Percentiles rank a stretch among this genome's conserved stretches.
Conservation (phyloP, 352 stramenopile species). For the Globisporangium barbulae region DNA sequence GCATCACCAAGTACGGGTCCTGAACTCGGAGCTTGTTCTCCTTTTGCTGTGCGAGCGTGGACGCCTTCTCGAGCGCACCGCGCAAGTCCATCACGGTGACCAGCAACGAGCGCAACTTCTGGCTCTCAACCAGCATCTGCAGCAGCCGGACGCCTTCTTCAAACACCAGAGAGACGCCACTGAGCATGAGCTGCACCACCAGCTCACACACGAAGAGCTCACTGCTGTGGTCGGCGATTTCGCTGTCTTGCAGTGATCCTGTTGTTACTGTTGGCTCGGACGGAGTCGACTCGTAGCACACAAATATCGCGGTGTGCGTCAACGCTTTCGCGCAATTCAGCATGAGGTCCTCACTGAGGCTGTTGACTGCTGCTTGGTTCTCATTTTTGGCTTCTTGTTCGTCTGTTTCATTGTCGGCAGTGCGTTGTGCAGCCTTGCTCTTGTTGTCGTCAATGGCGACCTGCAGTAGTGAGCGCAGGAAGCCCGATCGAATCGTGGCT, state of each 20-base stretch:
- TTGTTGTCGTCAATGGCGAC: conserved; percentile 31
- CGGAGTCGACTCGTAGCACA: conserved; percentile 11
- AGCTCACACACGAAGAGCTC: conserved; percentile 32
- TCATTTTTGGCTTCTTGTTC: background rate
- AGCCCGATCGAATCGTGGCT: conserved; percentile 26
- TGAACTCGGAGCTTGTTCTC: conserved; percentile 26
- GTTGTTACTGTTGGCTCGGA: background rate
- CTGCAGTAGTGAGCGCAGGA: conserved; percentile 48
- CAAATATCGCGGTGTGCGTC: conserved; percentile 12
- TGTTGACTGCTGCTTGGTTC: conserved; percentile 1
- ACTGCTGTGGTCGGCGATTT: background rate
- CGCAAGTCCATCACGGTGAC: conserved; percentile 41
- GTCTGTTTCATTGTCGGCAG: conserved; percentile 6
- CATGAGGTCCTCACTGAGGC: conserved; percentile 7
- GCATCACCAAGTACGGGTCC: conserved; percentile 43
- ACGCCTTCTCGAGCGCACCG: conserved; percentile 53
- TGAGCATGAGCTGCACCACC: conserved; percentile 57
- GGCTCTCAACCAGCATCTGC: conserved; percentile 53
- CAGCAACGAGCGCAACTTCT: conserved; percentile 24
- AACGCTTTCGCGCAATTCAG: conserved; percentile 13
- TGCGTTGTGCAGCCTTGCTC: background rate
- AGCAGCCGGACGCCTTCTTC: conserved; percentile 53
- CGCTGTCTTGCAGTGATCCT: background rate
- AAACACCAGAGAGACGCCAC: conserved; percentile 45
- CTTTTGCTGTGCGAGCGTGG: conserved; percentile 31